Percentiles rank a stretch among this genome's conserved stretches.
Evolutionary conservation across 441 rosid genomes (phyloP).

Genomic region (Isatis lusitanica): DNA sequence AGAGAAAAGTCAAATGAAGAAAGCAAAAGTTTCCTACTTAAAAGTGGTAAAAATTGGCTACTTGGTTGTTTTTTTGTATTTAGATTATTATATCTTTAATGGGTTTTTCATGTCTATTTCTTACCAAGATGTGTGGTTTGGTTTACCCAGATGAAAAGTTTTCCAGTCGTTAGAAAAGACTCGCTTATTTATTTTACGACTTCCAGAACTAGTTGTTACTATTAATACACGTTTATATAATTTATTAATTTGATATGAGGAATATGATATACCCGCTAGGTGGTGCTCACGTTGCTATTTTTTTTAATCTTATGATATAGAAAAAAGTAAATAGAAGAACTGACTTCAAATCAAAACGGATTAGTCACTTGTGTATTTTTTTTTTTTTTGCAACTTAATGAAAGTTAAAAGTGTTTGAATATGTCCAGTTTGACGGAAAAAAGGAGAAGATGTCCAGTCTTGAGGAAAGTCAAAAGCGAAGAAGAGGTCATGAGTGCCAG

Average conservation of each 20-base stretch:
- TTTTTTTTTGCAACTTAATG: neutral
- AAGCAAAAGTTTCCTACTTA: conserved; percentile 25
- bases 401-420: conserved; percentile 46
- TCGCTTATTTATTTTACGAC: neutral
- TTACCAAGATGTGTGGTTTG: neutral
- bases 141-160: conserved; percentile 14
- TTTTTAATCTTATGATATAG: neutral
- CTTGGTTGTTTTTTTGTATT: conserved; percentile 13
- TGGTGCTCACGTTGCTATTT: conserved; percentile 4
- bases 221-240: neutral
- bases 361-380: neutral
- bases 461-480: conserved; percentile 31
- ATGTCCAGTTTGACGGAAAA: conserved; percentile 34
- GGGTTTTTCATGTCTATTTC: conserved; percentile 11
- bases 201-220: neutral
- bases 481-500: conserved; percentile 44
- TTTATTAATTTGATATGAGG: neutral
- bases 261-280: neutral
- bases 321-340: neutral
- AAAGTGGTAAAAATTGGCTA: conserved; percentile 41
- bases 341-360: neutral
- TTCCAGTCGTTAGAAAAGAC: conserved; percentile 24
- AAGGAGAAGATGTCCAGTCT: conserved; percentile 32
- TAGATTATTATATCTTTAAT: neutral
- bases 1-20: conserved; percentile 58